Conservation (phyloP, 495 filamentous ascomycete genomes). For the Talaromyces ruber region DNA sequence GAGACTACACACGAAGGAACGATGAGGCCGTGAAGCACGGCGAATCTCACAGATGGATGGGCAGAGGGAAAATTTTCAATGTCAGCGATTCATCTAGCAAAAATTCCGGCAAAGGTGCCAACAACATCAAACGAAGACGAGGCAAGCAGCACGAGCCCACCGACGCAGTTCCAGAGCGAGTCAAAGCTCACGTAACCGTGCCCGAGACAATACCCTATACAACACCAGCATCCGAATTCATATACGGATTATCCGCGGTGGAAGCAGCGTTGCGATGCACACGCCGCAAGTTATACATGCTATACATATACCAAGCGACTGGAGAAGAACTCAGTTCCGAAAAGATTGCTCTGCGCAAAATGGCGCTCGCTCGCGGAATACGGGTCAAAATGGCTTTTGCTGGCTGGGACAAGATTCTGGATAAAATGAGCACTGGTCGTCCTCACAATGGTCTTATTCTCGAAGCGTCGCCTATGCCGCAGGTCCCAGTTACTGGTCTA, state of each 20-base stretch:
- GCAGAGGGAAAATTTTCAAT: neutral
- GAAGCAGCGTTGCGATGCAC: slow-evolving; percentile 65
- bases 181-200: slow-evolving; percentile 28
- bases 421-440: slow-evolving; percentile 73
- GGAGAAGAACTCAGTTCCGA: slow-evolving; percentile 30
- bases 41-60: neutral
- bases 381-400: slow-evolving; percentile 41
- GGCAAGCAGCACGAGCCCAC: slow-evolving; percentile 16
- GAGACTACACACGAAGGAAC: slow-evolving; percentile 3
- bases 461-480: slow-evolving; percentile 76
- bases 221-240: slow-evolving; percentile 80
- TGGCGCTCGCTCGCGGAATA: slow-evolving; percentile 51
- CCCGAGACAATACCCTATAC: slow-evolving; percentile 66
- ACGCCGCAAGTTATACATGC: slow-evolving; percentile 67
- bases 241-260: slow-evolving; percentile 79
- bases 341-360: slow-evolving; percentile 42
- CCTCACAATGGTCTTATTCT: slow-evolving; percentile 89
- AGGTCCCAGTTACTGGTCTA: slow-evolving; percentile 57
- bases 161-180: slow-evolving; percentile 25
- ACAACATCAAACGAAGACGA: neutral
- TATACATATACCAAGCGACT: slow-evolving; percentile 59
- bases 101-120: neutral
- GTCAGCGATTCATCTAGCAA: neutral
- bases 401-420: slow-evolving; percentile 56
- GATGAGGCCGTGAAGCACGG: slow-evolving; percentile 5